Base-by-base conservation (phyloP, 1,284 basidiomycete genomes). In the Boletellus deceptivus region DNA sequence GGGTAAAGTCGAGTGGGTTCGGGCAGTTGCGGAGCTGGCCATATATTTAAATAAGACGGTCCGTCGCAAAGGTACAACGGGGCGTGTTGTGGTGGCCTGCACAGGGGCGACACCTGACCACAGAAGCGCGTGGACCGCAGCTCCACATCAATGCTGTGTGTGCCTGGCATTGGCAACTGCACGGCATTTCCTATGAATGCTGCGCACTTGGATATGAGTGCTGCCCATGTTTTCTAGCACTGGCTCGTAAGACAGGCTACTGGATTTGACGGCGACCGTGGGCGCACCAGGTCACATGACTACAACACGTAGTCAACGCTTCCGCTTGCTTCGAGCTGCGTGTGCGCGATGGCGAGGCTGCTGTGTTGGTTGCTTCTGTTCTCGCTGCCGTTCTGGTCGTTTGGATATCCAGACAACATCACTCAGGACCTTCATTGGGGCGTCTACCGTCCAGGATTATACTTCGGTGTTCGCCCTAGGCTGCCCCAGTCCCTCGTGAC, bases 381-480 rank as follows among this genome's bases (percentile, higher is more conserved):
- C 29, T 49, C 59, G 17, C 47, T 63, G 3, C 57, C 69, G 20
- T 46, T 39, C 11, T 13, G n/a, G 11, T 50, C 47, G 49, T 53
- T 50, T 29, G 58, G 63, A 10, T 36, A 54, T 37, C 52, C 52
- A 33, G 48, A 49, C 56, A 76, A 79, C 59, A 70, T 63, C 27
- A 80, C 86, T 43, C 77, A 84, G 53, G 83, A 86, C 8, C 70
- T 93, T n/a, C 69, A 93, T 59, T 97, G 94, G 94, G 93, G 93
- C 3, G 77, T 89, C 0, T 97, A 95, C 67, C 77, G 94, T 36
- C 92, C 94, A 1, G 91, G 93, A 63, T 78, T 97, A 27, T 98
- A 97, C 74, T 96, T 98, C 70, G 94, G 94, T 27, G 73, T 98
- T 47, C 77, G 91, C 41, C 90, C 94, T 18, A 80, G 86, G 40